Evolutionary conservation across 2,329 filamentous ascomycete species (phyloP), one percentile per base, ranked within the genome.

Genomic region (Fusarium domesticum): DNA sequence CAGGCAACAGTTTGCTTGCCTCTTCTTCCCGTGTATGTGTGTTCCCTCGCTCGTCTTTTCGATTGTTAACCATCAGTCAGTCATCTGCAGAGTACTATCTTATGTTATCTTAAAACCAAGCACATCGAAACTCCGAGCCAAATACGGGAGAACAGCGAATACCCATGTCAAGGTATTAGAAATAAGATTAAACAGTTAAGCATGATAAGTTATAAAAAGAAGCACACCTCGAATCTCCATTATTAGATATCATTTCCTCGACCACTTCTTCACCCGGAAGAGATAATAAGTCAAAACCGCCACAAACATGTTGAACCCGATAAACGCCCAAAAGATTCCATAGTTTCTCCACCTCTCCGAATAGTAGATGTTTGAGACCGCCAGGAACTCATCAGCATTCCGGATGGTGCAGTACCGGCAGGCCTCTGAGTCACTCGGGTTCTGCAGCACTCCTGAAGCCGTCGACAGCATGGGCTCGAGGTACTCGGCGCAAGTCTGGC

Each of bases 341-440:
- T 81, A 87, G 59, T 89, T 86, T 44, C 84, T 72, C 84, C 84
- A 88, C 3, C 80, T 59, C 41, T 84, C 72, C 3, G 47, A 57
- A 54, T 76, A 84, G 17, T 62, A 66, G 32, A 84, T 77, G 7
- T 63, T 51, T 2, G 70, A 71, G 0, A 58, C 64, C 3, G 68
- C 64, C 0, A 83, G 60, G 39, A 65, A 88, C 63, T 89, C 76
- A 43, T 83, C 75, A 1, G 85, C 86, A n/a, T 69, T 70, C 2
- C 64, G 68, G 54, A 83, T 80, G 1, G 77, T 70, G 61, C 87
- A 91, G 67, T 88, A 89, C 48, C 75, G 71, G 66, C 87, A 91
- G 17, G 72, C 66, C 0, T 63, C 57, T 0, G 70, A 81, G 1
- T 75, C 81, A 2, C 71, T 58, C 0, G 78, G 75, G 55, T 90